These are phyloP conservation scores for Syzygium jambos DNA, from an alignment of 345 rosid species.

Conservation along the genomic window DNA sequence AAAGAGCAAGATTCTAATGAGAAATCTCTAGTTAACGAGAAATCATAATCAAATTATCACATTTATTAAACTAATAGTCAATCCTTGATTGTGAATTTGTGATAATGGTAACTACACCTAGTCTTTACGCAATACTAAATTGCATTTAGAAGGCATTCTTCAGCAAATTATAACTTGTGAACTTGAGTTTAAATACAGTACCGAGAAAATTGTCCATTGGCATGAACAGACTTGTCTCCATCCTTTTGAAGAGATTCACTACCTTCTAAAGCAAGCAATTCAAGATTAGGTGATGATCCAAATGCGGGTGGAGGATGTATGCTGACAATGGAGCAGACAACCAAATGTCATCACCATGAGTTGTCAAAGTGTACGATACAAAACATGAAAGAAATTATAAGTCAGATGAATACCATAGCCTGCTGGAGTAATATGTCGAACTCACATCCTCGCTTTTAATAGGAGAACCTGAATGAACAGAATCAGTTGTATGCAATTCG, in stretches of 20 bases:
- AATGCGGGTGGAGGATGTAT: constrained; percentile 18
- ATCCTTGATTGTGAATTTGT: not conserved
- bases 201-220: constrained; percentile 8
- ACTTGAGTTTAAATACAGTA: not conserved
- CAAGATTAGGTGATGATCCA: constrained; percentile 16
- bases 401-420: constrained; percentile 34
- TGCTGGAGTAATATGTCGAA: constrained; percentile 16
- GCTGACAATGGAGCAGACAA: constrained; percentile 4
- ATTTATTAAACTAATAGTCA: not conserved
- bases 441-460: constrained; percentile 14
- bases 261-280: constrained; percentile 7
- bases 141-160: not conserved
- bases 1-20: not conserved
- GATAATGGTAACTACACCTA: not conserved
- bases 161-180: not conserved
- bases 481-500: constrained; percentile 31
- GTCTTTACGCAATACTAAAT: not conserved
- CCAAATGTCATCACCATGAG: not conserved
- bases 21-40: not conserved
- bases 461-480: constrained; percentile 24
- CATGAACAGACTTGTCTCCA: constrained; percentile 4
- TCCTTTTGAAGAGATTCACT: not conserved
- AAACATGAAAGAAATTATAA: not conserved
- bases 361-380: not conserved
- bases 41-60: not conserved